Conservation (phyloP, 1,139 yeast species). For the Pichia cactophila region DNA sequence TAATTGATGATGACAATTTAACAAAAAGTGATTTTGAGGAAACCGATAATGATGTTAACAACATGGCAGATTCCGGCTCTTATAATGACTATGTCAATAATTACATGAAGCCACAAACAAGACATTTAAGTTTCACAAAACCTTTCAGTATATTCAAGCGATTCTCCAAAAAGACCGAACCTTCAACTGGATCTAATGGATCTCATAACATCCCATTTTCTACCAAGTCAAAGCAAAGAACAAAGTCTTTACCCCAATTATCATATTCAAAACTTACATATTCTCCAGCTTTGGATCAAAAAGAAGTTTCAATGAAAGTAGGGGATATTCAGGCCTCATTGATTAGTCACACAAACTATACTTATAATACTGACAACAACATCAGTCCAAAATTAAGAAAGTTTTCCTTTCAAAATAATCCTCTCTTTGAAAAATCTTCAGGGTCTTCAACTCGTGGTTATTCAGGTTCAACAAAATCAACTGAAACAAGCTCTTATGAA, state of each 20-base stretch:
- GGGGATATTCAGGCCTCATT: constrained; percentile 33
- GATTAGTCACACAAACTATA: constrained; percentile 25
- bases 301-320: constrained; percentile 28
- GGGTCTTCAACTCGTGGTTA: constrained; percentile 3
- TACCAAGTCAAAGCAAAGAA: constrained; percentile 31
- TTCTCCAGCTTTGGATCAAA: constrained; percentile 24
- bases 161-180: constrained; percentile 8
- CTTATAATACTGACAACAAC: constrained; percentile 9
- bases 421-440: constrained; percentile 5
- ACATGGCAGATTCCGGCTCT: background rate
- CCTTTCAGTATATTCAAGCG: constrained; percentile 12
- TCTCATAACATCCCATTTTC: background rate
- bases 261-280: constrained; percentile 40
- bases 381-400: constrained; percentile 6
- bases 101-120: background rate
- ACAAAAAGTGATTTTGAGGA: background rate
- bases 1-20: background rate
- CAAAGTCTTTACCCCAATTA: constrained; percentile 65
- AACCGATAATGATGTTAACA: constrained; percentile 4
- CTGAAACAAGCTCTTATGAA: constrained; percentile 20
- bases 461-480: constrained; percentile 14
- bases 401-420: constrained; percentile 14
- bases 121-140: constrained; percentile 10
- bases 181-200: background rate
- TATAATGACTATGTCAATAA: constrained; percentile 6